Base-by-base conservation (phyloP, 2,329 filamentous ascomycete genomes). In the Trichoderma oligosporum region DNA sequence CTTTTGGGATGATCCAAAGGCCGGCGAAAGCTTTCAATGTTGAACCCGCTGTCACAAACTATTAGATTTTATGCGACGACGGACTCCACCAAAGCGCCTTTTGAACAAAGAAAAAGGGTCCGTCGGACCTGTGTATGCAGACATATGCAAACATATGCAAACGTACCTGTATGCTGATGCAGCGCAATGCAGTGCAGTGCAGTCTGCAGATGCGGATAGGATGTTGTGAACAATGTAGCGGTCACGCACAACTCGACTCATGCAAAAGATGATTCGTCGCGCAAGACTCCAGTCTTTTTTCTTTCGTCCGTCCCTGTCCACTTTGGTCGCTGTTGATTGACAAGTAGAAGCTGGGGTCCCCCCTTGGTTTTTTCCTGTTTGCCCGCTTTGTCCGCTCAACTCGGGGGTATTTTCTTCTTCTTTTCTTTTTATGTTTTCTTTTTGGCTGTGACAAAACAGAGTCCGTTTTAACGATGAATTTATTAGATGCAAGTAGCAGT, bases 211-310 rank as follows among this genome's bases (percentile, higher is more conserved):
- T 29, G 39, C 39, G 49, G 38, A 53, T 29, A 27, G 49, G 49
- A 53, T 53, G 49, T 39, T 44, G 49, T 44, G 49, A 53, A 53
- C 39, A 39, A 39, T 44, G 49, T 53, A 53, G 49, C 49, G 49
- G 49, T 53, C 49, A 53, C 49, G 49, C 49, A 53, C 49, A 53
- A 44, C 38, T 27, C 49, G 49, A 42, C 49, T 53, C 49, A 53
- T 53, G 49, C 49, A 53, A n/a, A n/a, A n/a, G n/a, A n/a, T n/a
- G n/a, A n/a, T n/a, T n/a, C n/a, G n/a, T n/a, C n/a, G n/a, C n/a
- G 29, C 27, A 16, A 25, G 27, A 44, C 49, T 53, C 39, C 38
- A 44, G 49, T 44, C 22, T 22, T 51, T 29, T 29, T 51, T 18
- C 29, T 51, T n/a, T n/a, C n/a, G n/a, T n/a, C n/a, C 24, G 47